These are phyloP conservation scores for Ogataea paraovalis DNA, from an alignment of 805 yeast species.

Conservation along the genomic window DNA sequence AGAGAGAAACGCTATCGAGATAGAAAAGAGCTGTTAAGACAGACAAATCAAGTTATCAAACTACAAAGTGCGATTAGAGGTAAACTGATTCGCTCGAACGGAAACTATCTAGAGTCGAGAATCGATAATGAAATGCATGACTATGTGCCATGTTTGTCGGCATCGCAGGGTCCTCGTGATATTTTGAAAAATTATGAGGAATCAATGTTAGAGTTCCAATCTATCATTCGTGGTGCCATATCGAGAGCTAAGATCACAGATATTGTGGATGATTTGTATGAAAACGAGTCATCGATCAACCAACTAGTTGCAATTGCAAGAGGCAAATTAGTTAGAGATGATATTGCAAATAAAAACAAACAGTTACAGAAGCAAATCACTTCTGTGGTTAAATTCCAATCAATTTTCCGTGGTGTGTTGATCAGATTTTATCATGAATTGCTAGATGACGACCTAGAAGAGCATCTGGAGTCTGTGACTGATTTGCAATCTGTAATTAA, in stretches of 20 bases:
- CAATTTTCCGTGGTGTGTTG: constrained; percentile 59
- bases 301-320: constrained; percentile 40
- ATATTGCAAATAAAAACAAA: constrained; percentile 16
- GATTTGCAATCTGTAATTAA: constrained; percentile 53
- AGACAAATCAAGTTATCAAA: constrained; percentile 23
- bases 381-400: constrained; percentile 46
- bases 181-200: neutral
- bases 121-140: constrained; percentile 1
- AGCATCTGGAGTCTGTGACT: constrained; percentile 35
- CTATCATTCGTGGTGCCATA: constrained; percentile 42
- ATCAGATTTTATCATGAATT: constrained; percentile 54
- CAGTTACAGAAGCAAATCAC: constrained; percentile 19
- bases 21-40: constrained; percentile 17
- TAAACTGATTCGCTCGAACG: constrained; percentile 24
- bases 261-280: constrained; percentile 38
- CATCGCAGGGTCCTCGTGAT: neutral
- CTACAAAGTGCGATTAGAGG: constrained; percentile 47
- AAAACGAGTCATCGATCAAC: constrained; percentile 36
- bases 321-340: constrained; percentile 37
- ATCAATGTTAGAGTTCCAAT: constrained; percentile 5
- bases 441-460: constrained; percentile 49
- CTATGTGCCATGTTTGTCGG: neutral
- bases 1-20: constrained; percentile 17
- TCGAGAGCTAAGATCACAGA: constrained; percentile 39
- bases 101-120: constrained; percentile 2